These are phyloP conservation scores for Craterostigma plantagineum DNA, from an alignment of 257 asterid species.

Conservation along the genomic window DNA sequence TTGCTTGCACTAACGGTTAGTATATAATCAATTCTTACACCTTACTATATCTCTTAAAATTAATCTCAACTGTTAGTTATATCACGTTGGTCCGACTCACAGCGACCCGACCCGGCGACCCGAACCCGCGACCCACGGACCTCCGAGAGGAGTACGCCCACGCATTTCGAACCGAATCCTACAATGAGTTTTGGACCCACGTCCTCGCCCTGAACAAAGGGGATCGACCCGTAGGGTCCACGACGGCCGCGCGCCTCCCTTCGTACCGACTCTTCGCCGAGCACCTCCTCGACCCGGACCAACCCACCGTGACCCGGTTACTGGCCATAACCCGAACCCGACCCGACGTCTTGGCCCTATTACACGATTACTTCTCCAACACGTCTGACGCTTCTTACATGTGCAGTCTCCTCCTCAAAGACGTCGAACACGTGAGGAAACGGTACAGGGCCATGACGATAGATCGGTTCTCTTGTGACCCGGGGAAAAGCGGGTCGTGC, in stretches of 20 bases:
- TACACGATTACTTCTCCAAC: slow-evolving; percentile 25
- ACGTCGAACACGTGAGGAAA: slow-evolving; percentile 29
- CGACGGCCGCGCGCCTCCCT: slow-evolving; percentile 59
- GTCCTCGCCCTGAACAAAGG: slow-evolving; percentile 35
- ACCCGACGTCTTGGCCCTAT: slow-evolving; percentile 15
- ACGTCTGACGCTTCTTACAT: slow-evolving; percentile 54
- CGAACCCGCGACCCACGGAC: slow-evolving; percentile 11
- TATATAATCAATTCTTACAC: no score
- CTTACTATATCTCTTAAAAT: no score
- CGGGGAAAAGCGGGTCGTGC: no score
- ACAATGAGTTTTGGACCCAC: slow-evolving; percentile 53
- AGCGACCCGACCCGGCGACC: no score
- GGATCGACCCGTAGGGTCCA: slow-evolving; percentile 25
- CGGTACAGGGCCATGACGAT: no score
- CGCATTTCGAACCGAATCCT: slow-evolving; percentile 85
- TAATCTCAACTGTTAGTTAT: no score
- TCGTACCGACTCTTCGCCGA: slow-evolving; percentile 78
- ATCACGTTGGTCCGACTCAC: no score
- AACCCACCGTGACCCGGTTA: slow-evolving; percentile 23
- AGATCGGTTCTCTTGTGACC: no score
- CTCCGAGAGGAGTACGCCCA: slow-evolving; percentile 73
- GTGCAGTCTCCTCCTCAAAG: slow-evolving; percentile 55
- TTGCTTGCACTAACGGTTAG: no score
- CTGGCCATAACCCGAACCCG: slow-evolving; percentile 17
- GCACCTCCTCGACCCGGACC: slow-evolving; percentile 66